A percentile compares a stretch with the other conserved stretches of the same genome.
Conservation (phyloP, 2,329 filamentous ascomycete genomes). For the Blastomyces gilchristii region DNA sequence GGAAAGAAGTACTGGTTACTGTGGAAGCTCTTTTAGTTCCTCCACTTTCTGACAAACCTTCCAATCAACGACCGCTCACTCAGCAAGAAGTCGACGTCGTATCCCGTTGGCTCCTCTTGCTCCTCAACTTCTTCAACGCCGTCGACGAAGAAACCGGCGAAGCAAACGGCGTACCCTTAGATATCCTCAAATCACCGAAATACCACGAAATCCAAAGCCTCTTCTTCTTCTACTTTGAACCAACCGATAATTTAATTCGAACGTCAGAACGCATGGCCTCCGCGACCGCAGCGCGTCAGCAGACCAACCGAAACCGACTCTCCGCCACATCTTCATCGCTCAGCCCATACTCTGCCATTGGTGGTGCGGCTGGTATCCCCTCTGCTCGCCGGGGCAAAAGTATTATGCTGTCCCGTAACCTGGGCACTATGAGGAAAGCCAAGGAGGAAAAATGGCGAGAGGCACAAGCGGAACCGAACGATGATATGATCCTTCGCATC, state of each 20-base stretch:
- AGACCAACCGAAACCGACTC: slow-evolving; percentile 55
- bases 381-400: slow-evolving; percentile 48
- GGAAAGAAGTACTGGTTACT: slow-evolving; percentile 93
- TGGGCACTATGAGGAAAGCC: slow-evolving; percentile 90
- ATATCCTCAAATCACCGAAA: slow-evolving; percentile 91
- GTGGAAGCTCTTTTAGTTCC: slow-evolving; percentile 86
- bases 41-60: slow-evolving; percentile 88
- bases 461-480: slow-evolving; percentile 88
- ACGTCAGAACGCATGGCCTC: slow-evolving; percentile 95
- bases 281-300: slow-evolving; percentile 68
- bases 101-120: slow-evolving; percentile 82
- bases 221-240: slow-evolving; percentile 97
- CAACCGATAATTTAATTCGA: slow-evolving; percentile 79
- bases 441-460: slow-evolving; percentile 95
- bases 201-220: slow-evolving; percentile 94
- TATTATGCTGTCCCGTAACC: slow-evolving; percentile 87
- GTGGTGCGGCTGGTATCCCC: slow-evolving; percentile 35
- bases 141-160: slow-evolving; percentile 74
- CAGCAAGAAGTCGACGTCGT: slow-evolving; percentile 89
- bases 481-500: slow-evolving; percentile 96
- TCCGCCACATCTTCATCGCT: slow-evolving; percentile 45
- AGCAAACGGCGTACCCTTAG: slow-evolving; percentile 76
- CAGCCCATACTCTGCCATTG: slow-evolving; percentile 30
- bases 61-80: slow-evolving; percentile 68
- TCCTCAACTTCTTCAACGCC: slow-evolving; percentile 93